Evolutionary conservation across 768 basidiomycete genomes (phyloP), one percentile per base, ranked within the genome.

Genomic region (Gloeophyllum trabeum): DNA sequence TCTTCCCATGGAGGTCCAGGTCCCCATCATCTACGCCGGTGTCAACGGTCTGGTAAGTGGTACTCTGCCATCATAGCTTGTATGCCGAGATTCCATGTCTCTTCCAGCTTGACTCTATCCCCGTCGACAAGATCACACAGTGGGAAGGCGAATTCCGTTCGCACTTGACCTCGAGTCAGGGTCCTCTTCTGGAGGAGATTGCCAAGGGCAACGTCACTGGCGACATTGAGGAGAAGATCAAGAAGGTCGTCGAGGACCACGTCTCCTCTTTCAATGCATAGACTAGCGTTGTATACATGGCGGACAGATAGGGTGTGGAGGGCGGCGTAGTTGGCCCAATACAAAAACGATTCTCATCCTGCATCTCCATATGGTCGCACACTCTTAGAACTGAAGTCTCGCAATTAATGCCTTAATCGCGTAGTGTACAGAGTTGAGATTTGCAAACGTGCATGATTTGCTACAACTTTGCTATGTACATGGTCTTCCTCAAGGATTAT

Each of bases 21-120:
- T 96, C 48, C 94, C 94, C 51, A 89, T 97, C 63, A 92, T 98
- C 71, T 97, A 94, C 63, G 96, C 94, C 51, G 94, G 94, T 80
- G 96, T 99, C 55, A 93, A 98, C 68, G 96, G 96, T 89, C 79
- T 96, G 49, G 82, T 85, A 61, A 52, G 83, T 74, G 14, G 12
- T 10, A 39, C 16, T 28, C 24, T 13, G 1, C 30, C 7, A 44
- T 22, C 12, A 1, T 10, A n/a, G 1, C n/a, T 18, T 16, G 32
- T n/a, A 22, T 20, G 13, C 19, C 36, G 1, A 47, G 45, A 5
- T 46, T 22, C 54, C 23, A 20, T 24, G 5, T 30, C 18, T 28
- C 35, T 19, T 36, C 1, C 45, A 87, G 79, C 90, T 99, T 54
- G 96, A 98, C 62, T 71, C 88, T 22, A 88, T 99, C 65, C 85